A percentile compares a stretch with the other conserved stretches of the same genome.
These are phyloP conservation scores for Hymenoscyphus repandus DNA, from an alignment of 2,329 filamentous ascomycete genomes.

Conservation along the genomic window DNA sequence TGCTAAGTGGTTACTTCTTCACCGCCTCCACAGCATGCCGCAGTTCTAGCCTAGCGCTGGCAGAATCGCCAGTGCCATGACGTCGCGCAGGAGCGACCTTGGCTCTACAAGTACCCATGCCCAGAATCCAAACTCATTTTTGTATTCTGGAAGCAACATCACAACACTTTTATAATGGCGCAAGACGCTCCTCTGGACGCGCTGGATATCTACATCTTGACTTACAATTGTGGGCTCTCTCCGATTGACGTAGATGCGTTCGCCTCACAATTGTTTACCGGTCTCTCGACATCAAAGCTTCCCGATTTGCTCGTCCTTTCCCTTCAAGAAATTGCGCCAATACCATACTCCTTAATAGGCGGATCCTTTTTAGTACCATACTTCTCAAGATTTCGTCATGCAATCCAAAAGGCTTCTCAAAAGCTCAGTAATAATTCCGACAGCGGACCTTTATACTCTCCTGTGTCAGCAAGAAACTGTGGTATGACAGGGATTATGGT, in stretches of 20 bases:
- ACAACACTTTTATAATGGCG: too few relatives aligned
- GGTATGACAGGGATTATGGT: conserved; percentile 89
- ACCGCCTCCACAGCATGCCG: too few relatives aligned
- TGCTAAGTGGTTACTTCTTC: too few relatives aligned
- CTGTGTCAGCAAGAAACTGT: conserved; percentile 66
- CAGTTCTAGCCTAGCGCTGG: too few relatives aligned
- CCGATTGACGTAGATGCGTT: conserved; percentile 66
- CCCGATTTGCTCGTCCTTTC: conserved; percentile 63
- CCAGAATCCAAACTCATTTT: too few relatives aligned
- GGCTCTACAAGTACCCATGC: too few relatives aligned
- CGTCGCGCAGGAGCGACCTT: too few relatives aligned
- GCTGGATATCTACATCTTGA: conserved; percentile 72
- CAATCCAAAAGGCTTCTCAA: conserved; percentile 62
- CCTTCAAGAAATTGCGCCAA: conserved; percentile 84
- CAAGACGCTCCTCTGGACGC: conserved; percentile 22
- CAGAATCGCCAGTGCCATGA: too few relatives aligned
- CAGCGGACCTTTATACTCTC: conserved; percentile 52
- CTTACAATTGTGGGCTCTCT: conserved; percentile 81
- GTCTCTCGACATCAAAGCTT: conserved; percentile 48
- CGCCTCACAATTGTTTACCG: conserved; percentile 61
- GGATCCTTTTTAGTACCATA: conserved; percentile 74
- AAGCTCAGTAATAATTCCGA: conserved; percentile 26
- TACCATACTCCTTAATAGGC: conserved; percentile 80
- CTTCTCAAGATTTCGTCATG: conserved; percentile 63
- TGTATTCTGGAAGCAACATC: too few relatives aligned